phyloP scores from a whole-genome alignment of 176 grass and related monocot genomes.

The Oryza brachyantha region DNA sequence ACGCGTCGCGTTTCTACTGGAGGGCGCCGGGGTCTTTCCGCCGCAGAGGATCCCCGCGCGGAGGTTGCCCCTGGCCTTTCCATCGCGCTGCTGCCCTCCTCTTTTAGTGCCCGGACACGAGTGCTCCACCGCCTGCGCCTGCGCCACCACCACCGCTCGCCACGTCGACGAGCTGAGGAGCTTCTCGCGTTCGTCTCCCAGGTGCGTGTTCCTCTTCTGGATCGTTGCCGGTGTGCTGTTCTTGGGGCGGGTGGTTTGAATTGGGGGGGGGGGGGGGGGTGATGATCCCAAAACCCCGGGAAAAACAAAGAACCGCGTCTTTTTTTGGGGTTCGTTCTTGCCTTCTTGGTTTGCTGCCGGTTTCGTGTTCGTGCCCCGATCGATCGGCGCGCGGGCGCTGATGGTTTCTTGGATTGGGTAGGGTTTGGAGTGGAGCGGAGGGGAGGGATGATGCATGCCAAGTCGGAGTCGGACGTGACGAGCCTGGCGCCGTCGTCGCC shows the following conservation, averaged over 20 bases:
- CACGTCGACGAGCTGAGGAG: too few species aligned
- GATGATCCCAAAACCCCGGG: not conserved
- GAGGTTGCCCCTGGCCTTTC: slow-evolving; percentile 45
- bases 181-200: not conserved
- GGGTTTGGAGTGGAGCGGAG: not conserved
- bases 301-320: not conserved
- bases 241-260: too few species aligned
- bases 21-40: too few species aligned
- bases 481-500: slow-evolving; percentile 93
- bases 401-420: not conserved
- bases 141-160: not conserved
- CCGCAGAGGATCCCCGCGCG: slow-evolving; percentile 30
- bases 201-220: slow-evolving; percentile 1
- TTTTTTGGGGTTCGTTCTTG: not conserved
- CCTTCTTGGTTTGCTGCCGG: not conserved
- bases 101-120: slow-evolving; percentile 33
- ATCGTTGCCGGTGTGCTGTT: not conserved
- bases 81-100: slow-evolving; percentile 4
- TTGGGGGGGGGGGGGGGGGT: not conserved
- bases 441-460: slow-evolving; percentile 67
- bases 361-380: not conserved
- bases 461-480: slow-evolving; percentile 94
- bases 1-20: not conserved
- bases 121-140: slow-evolving; percentile 6
- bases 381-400: not conserved